Evolutionary conservation across 1,284 basidiomycete genomes (phyloP).

Genomic region (Mrakiaceae sp.): DNA sequence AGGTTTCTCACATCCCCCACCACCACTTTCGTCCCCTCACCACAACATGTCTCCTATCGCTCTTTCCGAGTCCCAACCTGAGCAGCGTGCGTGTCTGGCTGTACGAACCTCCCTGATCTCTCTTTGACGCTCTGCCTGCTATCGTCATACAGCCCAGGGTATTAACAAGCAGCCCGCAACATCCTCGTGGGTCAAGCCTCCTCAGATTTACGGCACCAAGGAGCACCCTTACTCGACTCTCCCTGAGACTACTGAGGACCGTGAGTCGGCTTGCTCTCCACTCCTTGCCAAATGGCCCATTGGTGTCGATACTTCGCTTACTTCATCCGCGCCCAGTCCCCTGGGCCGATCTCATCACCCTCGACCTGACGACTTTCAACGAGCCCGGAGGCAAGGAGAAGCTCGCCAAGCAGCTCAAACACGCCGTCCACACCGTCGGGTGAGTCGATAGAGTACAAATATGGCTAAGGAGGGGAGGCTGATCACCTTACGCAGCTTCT

Average conservation of each 20-base stretch:
- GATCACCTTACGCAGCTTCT: constrained; percentile 22
- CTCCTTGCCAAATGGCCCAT: background rate
- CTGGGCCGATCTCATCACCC: constrained; percentile 11
- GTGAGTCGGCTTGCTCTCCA: background rate
- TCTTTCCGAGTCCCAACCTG: too few species aligned
- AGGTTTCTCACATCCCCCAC: too few species aligned
- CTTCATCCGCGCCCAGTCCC: background rate
- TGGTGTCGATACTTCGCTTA: background rate
- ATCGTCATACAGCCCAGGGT: too few species aligned
- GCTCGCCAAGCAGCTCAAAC: constrained; percentile 11
- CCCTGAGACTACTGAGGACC: constrained; percentile 5
- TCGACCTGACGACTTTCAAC: constrained; percentile 12
- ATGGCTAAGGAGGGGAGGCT: constrained; percentile 13
- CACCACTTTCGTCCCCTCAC: too few species aligned
- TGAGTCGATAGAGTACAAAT: background rate
- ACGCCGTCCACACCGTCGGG: constrained; percentile 8
- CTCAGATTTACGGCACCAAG: constrained; percentile 11
- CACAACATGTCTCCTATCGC: too few species aligned
- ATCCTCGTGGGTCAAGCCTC: too few species aligned
- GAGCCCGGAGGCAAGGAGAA: constrained; percentile 7
- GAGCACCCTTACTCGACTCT: constrained; percentile 9
- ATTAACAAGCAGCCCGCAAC: too few species aligned
- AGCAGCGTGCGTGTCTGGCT: too few species aligned
- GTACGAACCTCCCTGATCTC: too few species aligned
- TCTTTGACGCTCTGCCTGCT: too few species aligned